Evolutionary conservation across 2,329 filamentous ascomycete species (phyloP).

Genomic region (Pyrenochaeta sp.): DNA sequence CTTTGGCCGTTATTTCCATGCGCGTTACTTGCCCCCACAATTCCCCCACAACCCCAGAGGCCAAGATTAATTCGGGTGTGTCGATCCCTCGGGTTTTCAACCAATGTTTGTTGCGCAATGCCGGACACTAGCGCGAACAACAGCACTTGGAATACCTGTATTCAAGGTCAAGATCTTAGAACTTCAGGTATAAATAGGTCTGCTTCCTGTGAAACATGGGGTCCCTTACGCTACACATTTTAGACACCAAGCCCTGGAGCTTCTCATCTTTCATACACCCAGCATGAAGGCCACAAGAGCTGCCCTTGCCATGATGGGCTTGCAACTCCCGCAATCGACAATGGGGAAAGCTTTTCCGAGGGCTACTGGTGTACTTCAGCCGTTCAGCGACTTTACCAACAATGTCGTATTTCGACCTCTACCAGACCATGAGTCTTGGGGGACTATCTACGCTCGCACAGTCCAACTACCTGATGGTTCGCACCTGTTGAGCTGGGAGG

Average conservation of each 20-base stretch:
- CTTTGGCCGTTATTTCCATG: too few relatives aligned
- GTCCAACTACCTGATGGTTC: constrained; percentile 47
- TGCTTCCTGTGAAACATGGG: too few relatives aligned
- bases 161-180: too few relatives aligned
- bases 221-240: not conserved
- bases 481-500: constrained; percentile 57
- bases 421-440: constrained; percentile 47
- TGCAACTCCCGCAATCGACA: not conserved
- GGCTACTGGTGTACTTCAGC: not conserved
- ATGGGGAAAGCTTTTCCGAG: not conserved
- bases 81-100: not conserved
- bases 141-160: too few relatives aligned
- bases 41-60: not conserved
- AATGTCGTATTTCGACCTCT: constrained; percentile 38
- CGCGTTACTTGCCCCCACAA: too few relatives aligned
- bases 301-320: not conserved
- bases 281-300: not conserved
- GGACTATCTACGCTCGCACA: constrained; percentile 57
- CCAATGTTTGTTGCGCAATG: too few relatives aligned
- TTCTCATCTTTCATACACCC: not conserved
- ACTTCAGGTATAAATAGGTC: too few relatives aligned
- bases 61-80: not conserved
- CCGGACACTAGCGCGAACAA: too few relatives aligned
- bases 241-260: not conserved
- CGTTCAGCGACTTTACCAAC: constrained; percentile 19